These are phyloP conservation scores for Podaxis rugospora DNA, from an alignment of 768 basidiomycete genomes.

Conservation along the genomic window DNA sequence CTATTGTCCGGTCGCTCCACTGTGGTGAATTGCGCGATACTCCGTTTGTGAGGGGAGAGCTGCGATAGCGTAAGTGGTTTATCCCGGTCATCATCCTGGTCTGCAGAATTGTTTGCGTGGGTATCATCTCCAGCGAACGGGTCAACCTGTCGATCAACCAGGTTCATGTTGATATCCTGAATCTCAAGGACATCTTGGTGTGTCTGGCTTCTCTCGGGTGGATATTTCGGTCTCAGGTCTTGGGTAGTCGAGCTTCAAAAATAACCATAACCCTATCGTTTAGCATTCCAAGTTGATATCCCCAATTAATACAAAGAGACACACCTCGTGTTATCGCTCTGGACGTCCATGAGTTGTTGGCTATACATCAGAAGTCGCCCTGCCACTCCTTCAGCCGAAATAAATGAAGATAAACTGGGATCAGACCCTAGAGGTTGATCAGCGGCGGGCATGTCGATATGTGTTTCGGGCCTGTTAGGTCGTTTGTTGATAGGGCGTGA, in stretches of 20 bases:
- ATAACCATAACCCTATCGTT: conserved; percentile 8
- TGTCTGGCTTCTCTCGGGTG: not conserved
- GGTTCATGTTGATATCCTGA: conserved; percentile 2
- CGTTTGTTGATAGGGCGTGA: conserved; percentile 10
- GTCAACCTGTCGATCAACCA: not conserved
- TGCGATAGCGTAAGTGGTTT: conserved; percentile 43
- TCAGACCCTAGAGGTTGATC: conserved; percentile 16
- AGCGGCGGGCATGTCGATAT: conserved; percentile 12
- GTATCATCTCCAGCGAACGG: not conserved
- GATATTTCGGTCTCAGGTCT: not conserved
- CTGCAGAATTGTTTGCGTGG: not conserved
- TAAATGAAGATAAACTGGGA: conserved; percentile 24
- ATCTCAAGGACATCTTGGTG: not conserved
- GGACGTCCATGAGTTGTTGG: conserved; percentile 34
- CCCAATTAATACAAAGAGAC: conserved; percentile 21
- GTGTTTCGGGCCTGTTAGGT: conserved; percentile 13
- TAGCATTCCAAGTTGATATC: not conserved
- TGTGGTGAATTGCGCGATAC: not conserved
- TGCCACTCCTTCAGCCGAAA: conserved; percentile 34
- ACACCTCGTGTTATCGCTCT: conserved; percentile 32
- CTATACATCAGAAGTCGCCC: conserved; percentile 46
- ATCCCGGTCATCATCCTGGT: conserved; percentile 7
- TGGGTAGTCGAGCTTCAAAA: conserved; percentile 11
- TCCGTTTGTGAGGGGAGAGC: conserved; percentile 38
- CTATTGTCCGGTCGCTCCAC: not conserved